These are phyloP conservation scores for Bolboschoenoplectus hybrid DNA, from an alignment of 202 grass and related monocot genomes.

Conservation along the genomic window DNA sequence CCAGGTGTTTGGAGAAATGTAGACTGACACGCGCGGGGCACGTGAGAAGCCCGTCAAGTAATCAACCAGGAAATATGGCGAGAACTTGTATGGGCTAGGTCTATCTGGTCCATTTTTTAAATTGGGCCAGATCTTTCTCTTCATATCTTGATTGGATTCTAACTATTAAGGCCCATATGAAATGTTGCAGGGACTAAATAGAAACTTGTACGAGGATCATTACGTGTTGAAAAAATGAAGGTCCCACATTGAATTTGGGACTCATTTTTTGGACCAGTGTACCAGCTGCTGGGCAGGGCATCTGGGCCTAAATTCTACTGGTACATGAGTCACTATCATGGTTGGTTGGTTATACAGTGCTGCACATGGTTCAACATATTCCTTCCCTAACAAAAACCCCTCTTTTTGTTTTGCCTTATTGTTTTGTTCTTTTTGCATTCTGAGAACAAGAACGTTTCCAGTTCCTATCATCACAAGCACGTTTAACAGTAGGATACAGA, in stretches of 20 bases:
- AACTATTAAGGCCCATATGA: neutral
- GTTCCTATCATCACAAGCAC: neutral
- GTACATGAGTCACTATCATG: neutral
- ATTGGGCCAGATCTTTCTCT: neutral
- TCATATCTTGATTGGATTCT: neutral
- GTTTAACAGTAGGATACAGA: neutral
- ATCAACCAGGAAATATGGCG: neutral
- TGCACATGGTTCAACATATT: constrained; percentile 18
- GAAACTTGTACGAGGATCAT: neutral
- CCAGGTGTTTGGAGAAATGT: neutral
- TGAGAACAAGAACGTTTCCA: neutral
- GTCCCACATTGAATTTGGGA: neutral
- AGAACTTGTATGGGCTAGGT: neutral
- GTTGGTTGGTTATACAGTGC: neutral
- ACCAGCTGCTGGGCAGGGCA: neutral
- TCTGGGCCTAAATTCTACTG: constrained; percentile 4
- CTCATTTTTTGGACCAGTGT: neutral
- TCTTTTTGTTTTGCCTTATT: neutral
- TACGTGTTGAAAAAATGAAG: neutral
- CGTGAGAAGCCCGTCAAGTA: too few species aligned
- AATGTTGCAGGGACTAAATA: neutral
- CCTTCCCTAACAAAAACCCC: neutral
- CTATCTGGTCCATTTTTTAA: neutral
- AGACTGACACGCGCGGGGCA: too few species aligned
- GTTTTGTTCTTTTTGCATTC: neutral